Base-by-base conservation (phyloP, 371 early-diverging fungal genomes). In the Phascolomyces articulosus region DNA sequence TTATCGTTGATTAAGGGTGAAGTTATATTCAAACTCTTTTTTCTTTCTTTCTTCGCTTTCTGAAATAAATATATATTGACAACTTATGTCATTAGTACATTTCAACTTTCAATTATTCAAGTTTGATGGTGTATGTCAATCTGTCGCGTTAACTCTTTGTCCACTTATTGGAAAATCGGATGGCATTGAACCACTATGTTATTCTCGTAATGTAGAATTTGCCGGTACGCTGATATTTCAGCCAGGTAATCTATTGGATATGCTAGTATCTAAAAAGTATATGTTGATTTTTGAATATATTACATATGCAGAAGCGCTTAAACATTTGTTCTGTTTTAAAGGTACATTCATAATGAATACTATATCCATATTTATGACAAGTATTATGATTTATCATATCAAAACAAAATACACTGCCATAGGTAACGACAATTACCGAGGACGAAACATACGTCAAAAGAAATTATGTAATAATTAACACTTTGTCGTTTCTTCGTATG, bases 381-480 rank as follows among this genome's bases (percentile, higher is more conserved):
- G 82, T 55, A 90, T 94, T 65, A 96, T 96, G 96, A 93, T 95
- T 55, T 91, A 88, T 70, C 93, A 95, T 73, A 90, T 96, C 65
- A 91, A 90, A 68, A 84, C 88, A 18, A 96, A 96, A 80, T 95
- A 94, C 79, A 96, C 95, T 16, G 96, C 96, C 15, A 94, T 96
- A 27, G 96, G 95, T 86, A 78, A 72, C 66, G 4, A 31, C 29
- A 48, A 53, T 38, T 31, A 41, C 6, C 47, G 0, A 44, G 6
- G 26, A 10, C 29, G 54, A 40, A 34, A n/a, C n/a, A n/a, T n/a
- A n/a, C n/a, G n/a, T n/a, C n/a, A n/a, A n/a, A n/a, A n/a, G n/a
- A n/a, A n/a, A n/a, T n/a, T n/a, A n/a, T n/a, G n/a, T n/a, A n/a
- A n/a, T n/a, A n/a, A n/a, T n/a, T n/a, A n/a, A n/a, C n/a, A n/a